Base-by-base conservation (phyloP, 2,329 filamentous ascomycete species). In the Bimuria novae-zelandiae region DNA sequence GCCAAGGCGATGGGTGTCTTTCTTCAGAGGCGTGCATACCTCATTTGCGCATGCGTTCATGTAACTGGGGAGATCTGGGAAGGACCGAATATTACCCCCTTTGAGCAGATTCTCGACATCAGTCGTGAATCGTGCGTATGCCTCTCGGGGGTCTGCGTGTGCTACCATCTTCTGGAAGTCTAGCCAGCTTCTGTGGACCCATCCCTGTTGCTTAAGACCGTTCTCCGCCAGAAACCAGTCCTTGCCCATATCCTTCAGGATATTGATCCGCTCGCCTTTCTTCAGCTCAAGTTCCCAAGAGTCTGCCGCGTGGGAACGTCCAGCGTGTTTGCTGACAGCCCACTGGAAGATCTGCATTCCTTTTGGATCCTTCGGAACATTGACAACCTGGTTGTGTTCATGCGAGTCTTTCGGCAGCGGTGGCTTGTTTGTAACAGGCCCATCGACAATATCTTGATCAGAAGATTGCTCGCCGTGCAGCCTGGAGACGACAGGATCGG, bases 181-280 rank as follows among this genome's bases (percentile, higher is more conserved):
- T 5, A 73, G 46, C 61, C 61, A 68, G 3, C 56, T 55, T n/a
- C 54, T 51, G 23, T 69, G 69, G 1, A 61, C 62, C 37, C 49
- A 72, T 1, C 69, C 70, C 25, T 58, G 54, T 4, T 42, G 0
- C 1, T 54, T 58, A n/a, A 49, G 30, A 17, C 16, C 45, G 7
- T 59, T 56, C 32, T 62, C 30, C 1, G 45, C 64, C 1, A 68
- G 21, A 21, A 49, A 63, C 70, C 69, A 72, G 7, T 62, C 42
- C 6, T 60, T 55, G 1, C 65, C 68, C 49, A 51, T 55, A 1
- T 69, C 55, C 14, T 55, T 22, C 11, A 70, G 37, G 1, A 71
- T 53, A 27, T 66, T 64, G 45, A 73, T 22, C 10, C 25, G 56
- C 32, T 71, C 50, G 1, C 61, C 65, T 37, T 64, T 62, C 17